Evolutionary conservation across 1,139 yeast genomes (phyloP).

Genomic region (Pneumocystis sp.): DNA sequence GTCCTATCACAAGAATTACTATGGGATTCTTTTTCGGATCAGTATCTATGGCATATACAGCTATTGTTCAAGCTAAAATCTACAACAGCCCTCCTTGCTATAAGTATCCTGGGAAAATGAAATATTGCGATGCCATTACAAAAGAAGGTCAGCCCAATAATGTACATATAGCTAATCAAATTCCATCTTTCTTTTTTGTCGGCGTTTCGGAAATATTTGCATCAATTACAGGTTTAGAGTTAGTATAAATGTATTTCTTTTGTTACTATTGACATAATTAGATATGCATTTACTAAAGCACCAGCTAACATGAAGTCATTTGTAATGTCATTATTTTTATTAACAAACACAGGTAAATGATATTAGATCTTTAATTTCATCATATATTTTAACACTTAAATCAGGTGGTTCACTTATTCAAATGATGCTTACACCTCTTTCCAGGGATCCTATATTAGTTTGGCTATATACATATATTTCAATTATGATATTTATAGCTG

Average conservation of each 20-base stretch:
- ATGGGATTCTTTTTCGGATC: slow-evolving; percentile 63
- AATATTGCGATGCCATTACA: not conserved
- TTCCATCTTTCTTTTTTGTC: slow-evolving; percentile 31
- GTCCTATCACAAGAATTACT: slow-evolving; percentile 55
- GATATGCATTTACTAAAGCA: slow-evolving; percentile 41
- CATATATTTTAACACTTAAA: not conserved
- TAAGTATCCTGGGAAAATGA: slow-evolving; percentile 33
- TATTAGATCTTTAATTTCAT: not conserved
- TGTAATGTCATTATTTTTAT: slow-evolving; percentile 46
- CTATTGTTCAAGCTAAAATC: slow-evolving; percentile 57
- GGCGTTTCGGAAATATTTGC: slow-evolving; percentile 53
- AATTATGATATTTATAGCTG: slow-evolving; percentile 43
- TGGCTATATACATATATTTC: slow-evolving; percentile 57
- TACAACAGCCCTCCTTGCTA: slow-evolving; percentile 70
- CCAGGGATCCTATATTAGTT: slow-evolving; percentile 51
- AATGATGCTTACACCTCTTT: slow-evolving; percentile 52
- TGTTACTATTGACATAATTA: not conserved
- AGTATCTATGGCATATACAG: slow-evolving; percentile 62
- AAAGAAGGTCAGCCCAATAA: not conserved
- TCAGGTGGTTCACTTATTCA: slow-evolving; percentile 52
- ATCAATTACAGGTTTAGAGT: slow-evolving; percentile 42
- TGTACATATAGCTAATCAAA: not conserved
- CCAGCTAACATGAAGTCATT: slow-evolving; percentile 52
- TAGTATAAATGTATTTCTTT: not conserved
- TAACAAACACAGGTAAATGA: slow-evolving; percentile 35